Evolutionary conservation across 2,329 filamentous ascomycete species (phyloP), one percentile per base, ranked within the genome.

Genomic region (Ophiocordyceps australis): DNA sequence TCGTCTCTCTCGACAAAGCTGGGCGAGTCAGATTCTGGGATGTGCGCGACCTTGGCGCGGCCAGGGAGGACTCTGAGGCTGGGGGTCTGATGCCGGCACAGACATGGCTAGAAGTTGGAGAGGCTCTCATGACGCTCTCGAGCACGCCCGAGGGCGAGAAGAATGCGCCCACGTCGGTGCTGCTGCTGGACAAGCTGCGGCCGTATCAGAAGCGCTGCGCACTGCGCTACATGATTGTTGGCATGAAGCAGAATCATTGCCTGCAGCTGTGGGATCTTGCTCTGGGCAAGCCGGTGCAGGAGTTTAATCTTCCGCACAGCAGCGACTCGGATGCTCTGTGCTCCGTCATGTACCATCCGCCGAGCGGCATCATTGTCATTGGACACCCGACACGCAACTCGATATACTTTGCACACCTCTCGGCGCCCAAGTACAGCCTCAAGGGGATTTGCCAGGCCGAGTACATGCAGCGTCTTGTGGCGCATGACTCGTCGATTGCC

Each of bases 11-110:
- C 27, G 91, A 98, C 50, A 98, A 98, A 58, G 86, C 83, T 31
- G 91, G 89, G 24, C 75, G 82, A 33, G 75, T 95, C 55, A 89
- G 92, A 52, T 94, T 98, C 60, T 98, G 89, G 91, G 89, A 98
- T 48, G 81, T 95, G 36, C 79, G 79, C 31, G 71, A 79, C 32
- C 63, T 94, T 29, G 76, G 63, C 3, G 57, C 62, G 12, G 50
- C 52, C 33, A 59, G 60, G 38, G 59, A 65, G 33, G 55, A 47
- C 31, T 59, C 56, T 8, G 59, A 66, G 33, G 50, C 56, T 9
- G 55, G 57, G 33, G 55, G 52, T 28, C 61, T 63, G 2, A 46
- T 62, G 42, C 67, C 67, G 7, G 61, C 58, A 2, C 57, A 63
- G 28, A 62, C 56, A 15, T 59, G 71, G 1, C 59, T 82, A 24